phyloP scores from a whole-genome alignment of 208 protist genomes.

The Crithidia sp. region DNA sequence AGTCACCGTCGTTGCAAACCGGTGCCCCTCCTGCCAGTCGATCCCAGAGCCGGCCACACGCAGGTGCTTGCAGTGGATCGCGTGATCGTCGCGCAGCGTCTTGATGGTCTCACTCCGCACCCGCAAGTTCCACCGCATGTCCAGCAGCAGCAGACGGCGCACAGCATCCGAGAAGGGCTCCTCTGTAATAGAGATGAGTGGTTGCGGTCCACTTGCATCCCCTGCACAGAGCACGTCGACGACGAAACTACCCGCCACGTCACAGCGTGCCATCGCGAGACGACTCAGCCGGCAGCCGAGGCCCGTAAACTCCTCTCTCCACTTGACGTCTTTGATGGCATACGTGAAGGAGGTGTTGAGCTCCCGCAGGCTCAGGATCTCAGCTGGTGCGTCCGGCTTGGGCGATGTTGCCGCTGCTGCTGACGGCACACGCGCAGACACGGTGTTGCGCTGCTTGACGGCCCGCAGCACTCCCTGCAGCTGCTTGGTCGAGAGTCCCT shows the following conservation, averaged over 20 bases:
- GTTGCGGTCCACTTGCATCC: neutral
- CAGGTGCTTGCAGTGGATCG: conserved; percentile 13
- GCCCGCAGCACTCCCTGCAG: neutral
- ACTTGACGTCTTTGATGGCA: neutral
- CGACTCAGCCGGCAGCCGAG: neutral
- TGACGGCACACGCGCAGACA: too few relatives aligned
- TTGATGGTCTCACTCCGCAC: conserved; percentile 1
- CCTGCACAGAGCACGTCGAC: conserved; percentile 2
- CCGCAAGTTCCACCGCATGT: conserved; percentile 11
- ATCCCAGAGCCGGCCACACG: conserved; percentile 5
- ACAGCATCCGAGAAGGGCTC: conserved; percentile 2
- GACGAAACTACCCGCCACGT: neutral
- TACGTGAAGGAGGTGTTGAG: conserved; percentile 5
- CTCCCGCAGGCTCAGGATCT: conserved; percentile 1
- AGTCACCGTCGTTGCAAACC: conserved; percentile 1
- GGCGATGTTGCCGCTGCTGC: too few relatives aligned
- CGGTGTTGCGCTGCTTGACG: conserved; percentile 6
- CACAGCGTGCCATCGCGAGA: conserved; percentile 7
- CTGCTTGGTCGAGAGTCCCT: neutral
- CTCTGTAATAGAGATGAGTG: neutral
- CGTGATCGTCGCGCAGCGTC: conserved; percentile 8
- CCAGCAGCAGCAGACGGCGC: conserved; percentile 6
- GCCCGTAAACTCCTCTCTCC: conserved; percentile 1
- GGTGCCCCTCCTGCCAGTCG: neutral
- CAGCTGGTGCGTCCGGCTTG: neutral